phyloP scores from a whole-genome alignment of 2,329 filamentous ascomycete species.

The Aspergillus sojae region DNA sequence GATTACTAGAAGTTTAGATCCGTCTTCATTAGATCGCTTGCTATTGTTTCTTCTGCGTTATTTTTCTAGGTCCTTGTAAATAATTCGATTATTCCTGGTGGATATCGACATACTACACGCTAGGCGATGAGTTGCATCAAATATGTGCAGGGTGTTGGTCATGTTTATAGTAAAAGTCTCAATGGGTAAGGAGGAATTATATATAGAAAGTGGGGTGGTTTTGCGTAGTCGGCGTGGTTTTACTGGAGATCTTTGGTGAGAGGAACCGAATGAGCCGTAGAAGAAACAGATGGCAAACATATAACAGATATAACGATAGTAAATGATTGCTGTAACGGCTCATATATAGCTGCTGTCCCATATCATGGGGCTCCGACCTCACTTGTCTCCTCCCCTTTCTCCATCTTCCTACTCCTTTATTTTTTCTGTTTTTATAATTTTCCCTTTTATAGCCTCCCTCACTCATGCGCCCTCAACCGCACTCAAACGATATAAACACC shows the following conservation, averaged over 20 bases:
- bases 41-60: not conserved
- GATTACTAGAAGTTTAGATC: not conserved
- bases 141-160: not conserved
- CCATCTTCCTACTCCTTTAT: not conserved
- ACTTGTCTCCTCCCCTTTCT: not conserved
- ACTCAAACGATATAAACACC: not conserved
- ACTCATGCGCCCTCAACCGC: too few species aligned
- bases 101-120: not conserved
- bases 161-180: not conserved
- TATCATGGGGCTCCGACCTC: not conserved
- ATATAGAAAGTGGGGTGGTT: not conserved
- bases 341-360: too few species aligned
- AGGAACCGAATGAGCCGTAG: too few species aligned
- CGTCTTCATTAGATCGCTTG: not conserved
- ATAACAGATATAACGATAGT: too few species aligned
- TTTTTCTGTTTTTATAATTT: not conserved
- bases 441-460: not conserved
- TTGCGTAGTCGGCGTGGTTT: not conserved
- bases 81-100: not conserved
- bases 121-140: not conserved
- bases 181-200: not conserved
- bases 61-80: not conserved
- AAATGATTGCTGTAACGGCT: too few species aligned
- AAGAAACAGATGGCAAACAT: too few species aligned
- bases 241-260: too few species aligned